Evolutionary conservation across 306 rosid species (phyloP).

Genomic region (Prunus mongolica): DNA sequence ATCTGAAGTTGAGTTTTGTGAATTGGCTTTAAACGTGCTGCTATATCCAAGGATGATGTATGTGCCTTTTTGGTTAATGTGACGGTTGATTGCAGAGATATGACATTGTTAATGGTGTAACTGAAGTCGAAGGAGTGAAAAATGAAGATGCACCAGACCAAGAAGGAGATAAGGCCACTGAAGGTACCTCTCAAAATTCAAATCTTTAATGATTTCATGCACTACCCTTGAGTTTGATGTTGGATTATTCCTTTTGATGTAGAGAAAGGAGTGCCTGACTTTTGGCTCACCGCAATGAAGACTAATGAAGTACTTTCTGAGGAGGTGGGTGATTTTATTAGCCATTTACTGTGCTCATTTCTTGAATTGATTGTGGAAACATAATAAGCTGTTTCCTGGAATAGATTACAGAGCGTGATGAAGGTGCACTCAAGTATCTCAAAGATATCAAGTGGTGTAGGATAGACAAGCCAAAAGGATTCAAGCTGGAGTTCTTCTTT

Average conservation of each 20-base stretch:
- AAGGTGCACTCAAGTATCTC: conserved; percentile 70
- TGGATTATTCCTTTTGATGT: conserved; percentile 17
- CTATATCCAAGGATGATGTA: conserved; percentile 12
- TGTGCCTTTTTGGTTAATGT: conserved; percentile 1
- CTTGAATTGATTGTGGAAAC: conserved; percentile 13
- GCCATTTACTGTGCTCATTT: conserved; percentile 1
- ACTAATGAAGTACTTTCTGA: conserved; percentile 71
- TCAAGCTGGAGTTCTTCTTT: conserved; percentile 75
- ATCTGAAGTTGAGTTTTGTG: not conserved
- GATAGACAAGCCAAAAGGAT: conserved; percentile 70
- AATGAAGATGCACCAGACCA: conserved; percentile 29
- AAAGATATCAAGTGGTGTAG: conserved; percentile 75
- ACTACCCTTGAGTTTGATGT: conserved; percentile 23
- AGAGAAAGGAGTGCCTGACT: conserved; percentile 81
- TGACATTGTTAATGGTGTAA: conserved; percentile 64
- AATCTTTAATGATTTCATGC: conserved; percentile 8
- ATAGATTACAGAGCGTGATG: conserved; percentile 80
- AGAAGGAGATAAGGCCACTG: conserved; percentile 37
- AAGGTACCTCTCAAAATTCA: conserved; percentile 32
- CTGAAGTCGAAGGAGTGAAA: conserved; percentile 51
- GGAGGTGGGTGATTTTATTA: conserved; percentile 46
- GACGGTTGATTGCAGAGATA: conserved; percentile 48
- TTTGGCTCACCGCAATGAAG: conserved; percentile 82
- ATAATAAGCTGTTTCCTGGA: conserved; percentile 5
- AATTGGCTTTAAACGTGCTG: not conserved